Conservation (phyloP, 2,329 filamentous ascomycete species). For the Trichoderma aggressivum region DNA sequence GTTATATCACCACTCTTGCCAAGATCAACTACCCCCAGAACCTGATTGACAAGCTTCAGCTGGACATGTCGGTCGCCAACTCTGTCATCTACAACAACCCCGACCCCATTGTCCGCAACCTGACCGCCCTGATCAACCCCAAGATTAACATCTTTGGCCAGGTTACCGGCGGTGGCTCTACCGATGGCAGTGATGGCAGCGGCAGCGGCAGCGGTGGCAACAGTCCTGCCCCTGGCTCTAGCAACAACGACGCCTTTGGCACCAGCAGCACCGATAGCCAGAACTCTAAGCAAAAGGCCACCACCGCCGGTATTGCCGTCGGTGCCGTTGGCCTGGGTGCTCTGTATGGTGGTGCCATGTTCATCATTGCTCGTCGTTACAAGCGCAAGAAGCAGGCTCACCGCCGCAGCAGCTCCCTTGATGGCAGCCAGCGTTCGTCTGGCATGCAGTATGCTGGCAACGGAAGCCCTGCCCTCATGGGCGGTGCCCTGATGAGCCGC, state of each 20-base stretch:
- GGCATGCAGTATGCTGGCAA: slow-evolving; percentile 51
- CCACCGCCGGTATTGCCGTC: slow-evolving; percentile 67
- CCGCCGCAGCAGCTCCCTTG: slow-evolving; percentile 71
- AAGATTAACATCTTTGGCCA: slow-evolving; percentile 53
- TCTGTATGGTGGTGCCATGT: slow-evolving; percentile 92
- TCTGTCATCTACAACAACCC: slow-evolving; percentile 73
- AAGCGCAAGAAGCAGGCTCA: slow-evolving; percentile 79
- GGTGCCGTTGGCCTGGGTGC: slow-evolving; percentile 75
- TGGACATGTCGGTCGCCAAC: slow-evolving; percentile 67
- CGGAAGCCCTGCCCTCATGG: slow-evolving; percentile 64
- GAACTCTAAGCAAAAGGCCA: slow-evolving; percentile 58
- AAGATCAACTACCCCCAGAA: slow-evolving; percentile 67
- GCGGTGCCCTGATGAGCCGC: slow-evolving; percentile 59
- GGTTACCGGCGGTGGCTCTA: slow-evolving; percentile 39
- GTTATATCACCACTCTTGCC: slow-evolving; percentile 77
- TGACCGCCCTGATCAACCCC: slow-evolving; percentile 81
- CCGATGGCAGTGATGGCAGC: slow-evolving; percentile 23
- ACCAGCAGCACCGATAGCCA: slow-evolving; percentile 45
- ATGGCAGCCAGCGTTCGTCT: slow-evolving; percentile 44
- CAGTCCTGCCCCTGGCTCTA: slow-evolving; percentile 10
- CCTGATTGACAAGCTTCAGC: slow-evolving; percentile 63
- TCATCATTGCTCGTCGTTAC: slow-evolving; percentile 85
- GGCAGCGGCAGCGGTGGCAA: neutral
- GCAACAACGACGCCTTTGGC: slow-evolving; percentile 40
- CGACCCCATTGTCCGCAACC: slow-evolving; percentile 60